These are phyloP conservation scores for Pseudogymnoascus sp. DNA, from an alignment of 2,329 filamentous ascomycete genomes.

Conservation along the genomic window DNA sequence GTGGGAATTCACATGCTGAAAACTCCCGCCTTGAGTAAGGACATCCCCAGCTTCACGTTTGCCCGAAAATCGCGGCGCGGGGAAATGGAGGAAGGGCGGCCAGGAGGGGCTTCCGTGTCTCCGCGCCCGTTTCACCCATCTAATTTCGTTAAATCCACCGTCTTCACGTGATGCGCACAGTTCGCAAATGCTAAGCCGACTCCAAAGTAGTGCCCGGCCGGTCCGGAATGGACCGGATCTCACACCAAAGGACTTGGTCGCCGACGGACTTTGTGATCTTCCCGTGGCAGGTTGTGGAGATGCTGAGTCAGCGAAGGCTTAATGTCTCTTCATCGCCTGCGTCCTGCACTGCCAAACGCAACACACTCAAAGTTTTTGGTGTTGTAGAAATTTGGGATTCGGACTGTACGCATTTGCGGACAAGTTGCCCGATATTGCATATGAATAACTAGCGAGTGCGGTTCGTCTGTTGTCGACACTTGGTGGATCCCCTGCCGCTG, in stretches of 20 bases:
- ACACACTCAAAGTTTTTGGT: neutral
- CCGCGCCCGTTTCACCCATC: neutral
- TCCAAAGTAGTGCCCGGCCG: neutral
- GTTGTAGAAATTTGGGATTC: neutral
- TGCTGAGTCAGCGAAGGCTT: conserved; percentile 2
- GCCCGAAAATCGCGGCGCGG: neutral
- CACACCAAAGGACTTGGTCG: neutral
- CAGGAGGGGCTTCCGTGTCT: neutral
- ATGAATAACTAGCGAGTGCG: neutral
- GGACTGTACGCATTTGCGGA: neutral
- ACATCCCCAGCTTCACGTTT: neutral
- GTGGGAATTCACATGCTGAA: neutral
- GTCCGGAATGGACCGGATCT: neutral
- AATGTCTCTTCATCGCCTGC: neutral
- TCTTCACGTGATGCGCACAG: neutral
- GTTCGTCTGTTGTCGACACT: neutral
- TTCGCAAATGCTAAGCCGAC: neutral
- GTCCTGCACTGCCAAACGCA: neutral
- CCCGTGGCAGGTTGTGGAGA: conserved; percentile 1
- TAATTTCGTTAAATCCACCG: neutral
- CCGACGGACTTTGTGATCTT: conserved; percentile 2
- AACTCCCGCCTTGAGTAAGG: neutral
- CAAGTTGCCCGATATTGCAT: too few relatives aligned
- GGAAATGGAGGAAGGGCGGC: neutral
- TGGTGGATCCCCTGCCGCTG: neutral